phyloP scores from a whole-genome alignment of 176 grass and related monocot genomes.

The Aechmea fasciata region DNA sequence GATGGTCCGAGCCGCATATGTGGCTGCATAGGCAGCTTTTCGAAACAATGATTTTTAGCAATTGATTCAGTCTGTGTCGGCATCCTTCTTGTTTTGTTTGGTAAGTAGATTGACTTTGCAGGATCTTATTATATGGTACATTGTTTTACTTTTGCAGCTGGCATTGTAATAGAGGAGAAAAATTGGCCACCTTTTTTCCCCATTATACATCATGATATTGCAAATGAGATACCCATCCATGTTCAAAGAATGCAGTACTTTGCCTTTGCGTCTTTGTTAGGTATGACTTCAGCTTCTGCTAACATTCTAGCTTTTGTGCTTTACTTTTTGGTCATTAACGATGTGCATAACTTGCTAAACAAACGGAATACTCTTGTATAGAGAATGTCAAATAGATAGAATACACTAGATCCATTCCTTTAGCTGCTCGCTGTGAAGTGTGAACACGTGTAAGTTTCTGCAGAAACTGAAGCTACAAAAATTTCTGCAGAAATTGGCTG shows the following conservation, averaged over 20 bases:
- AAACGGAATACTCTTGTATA: background rate
- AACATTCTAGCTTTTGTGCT: background rate
- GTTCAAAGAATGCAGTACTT: slow-evolving; percentile 81
- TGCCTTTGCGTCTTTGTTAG: slow-evolving; percentile 85
- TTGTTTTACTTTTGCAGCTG: slow-evolving; percentile 50
- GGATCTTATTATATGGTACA: background rate
- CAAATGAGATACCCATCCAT: slow-evolving; percentile 86
- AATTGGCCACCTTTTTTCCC: slow-evolving; percentile 95
- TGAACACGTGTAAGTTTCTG: no score
- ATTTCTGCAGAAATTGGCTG: no score
- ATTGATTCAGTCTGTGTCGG: background rate
- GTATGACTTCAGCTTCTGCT: slow-evolving; percentile 25
- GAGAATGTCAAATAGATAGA: background rate
- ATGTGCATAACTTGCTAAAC: slow-evolving; percentile 18
- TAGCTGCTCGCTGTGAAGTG: no score
- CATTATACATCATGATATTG: slow-evolving; percentile 96
- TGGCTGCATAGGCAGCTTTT: background rate
- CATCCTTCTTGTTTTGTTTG: background rate
- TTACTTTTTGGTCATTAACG: slow-evolving; percentile 10
- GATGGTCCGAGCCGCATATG: no score
- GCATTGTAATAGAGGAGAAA: slow-evolving; percentile 82
- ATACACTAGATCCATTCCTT: background rate
- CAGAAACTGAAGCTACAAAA: no score
- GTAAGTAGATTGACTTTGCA: slow-evolving; percentile 10
- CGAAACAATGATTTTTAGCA: background rate